Base-by-base conservation (phyloP, 225 moss, liverwort and hornwort species). In the Asterella californica region DNA sequence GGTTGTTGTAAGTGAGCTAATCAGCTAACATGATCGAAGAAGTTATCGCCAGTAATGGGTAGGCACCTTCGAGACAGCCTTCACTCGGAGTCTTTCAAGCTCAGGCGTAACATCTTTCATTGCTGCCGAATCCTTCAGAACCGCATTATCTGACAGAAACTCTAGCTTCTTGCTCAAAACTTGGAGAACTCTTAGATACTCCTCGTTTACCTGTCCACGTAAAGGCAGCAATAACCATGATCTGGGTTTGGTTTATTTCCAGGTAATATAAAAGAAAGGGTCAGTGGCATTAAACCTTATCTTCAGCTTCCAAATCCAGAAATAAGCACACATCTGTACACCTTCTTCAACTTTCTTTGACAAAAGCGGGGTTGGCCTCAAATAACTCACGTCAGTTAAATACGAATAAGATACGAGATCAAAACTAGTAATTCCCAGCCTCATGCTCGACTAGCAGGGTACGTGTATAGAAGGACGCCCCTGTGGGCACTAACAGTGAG, bases 81-180 rank as follows among this genome's bases (percentile, higher is more conserved):
- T 99, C 64, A 84, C 86, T 80, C 99, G 91, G 79, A 95, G 86
- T 83, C 88, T 91, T 82, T 99, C 95, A 82, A 99, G 84, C 81
- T 99, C 99, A 71, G 99, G 99, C 84, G 88, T 82, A 55, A 99
- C 93, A 88, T 99, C 99, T 70, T 92, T 92, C 85, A 95, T 85
- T 22, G 99, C 99, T 53, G 89, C 84, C 76, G 93, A 92, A 80
- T 99, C 99, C 76, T 89, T 95, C 11, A 93, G 83, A 52, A 87
- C 82, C 82, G 83, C 83, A 83, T 83, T 92, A 68, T 91, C 95
- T 75, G 93, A 77, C 66, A 99, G 87, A 79, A 92, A 99, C 68
- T 83, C 83, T 76, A 99, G 81, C 79, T 99, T 99, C 90, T 92
- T 94, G 85, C 97, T 99, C 82, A 99, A 82, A 49, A 90, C 76